Percentiles rank a stretch among this genome's conserved stretches.
These are phyloP conservation scores for Ambrosiella beaveri DNA, from an alignment of 2,329 filamentous ascomycete genomes.

Conservation along the genomic window DNA sequence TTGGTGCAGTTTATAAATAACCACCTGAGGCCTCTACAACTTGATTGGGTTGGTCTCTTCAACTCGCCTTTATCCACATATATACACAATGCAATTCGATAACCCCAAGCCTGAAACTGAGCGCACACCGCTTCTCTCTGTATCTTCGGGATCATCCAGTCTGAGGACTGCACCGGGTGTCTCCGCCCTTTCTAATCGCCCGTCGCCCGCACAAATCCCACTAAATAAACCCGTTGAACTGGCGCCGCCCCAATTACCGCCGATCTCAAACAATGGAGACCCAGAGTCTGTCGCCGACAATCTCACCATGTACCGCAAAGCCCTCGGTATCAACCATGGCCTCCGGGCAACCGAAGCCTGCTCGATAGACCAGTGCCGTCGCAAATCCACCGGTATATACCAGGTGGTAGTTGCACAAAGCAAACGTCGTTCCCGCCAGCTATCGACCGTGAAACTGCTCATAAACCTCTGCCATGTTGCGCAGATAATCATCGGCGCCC, in stretches of 20 bases:
- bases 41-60: no score
- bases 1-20: no score
- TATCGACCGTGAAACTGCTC: conserved; percentile 20
- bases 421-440: conserved; percentile 17
- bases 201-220: background rate
- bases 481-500: conserved; percentile 31
- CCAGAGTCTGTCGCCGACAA: background rate
- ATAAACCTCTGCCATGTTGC: conserved; percentile 27
- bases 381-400: conserved; percentile 6
- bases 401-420: background rate
- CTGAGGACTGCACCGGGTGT: background rate
- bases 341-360: background rate
- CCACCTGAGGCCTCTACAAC: no score
- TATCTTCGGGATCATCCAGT: no score
- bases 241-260: background rate
- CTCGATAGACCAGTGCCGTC: conserved; percentile 4
- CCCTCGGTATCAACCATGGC: conserved; percentile 6
- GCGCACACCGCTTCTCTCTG: no score
- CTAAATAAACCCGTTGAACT: background rate
- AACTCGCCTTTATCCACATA: no score
- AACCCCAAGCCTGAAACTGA: no score
- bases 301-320: conserved; percentile 6
- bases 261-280: background rate
- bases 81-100: no score
- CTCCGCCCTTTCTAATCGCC: background rate